A percentile compares a stretch with the other conserved stretches of the same genome.
These are phyloP conservation scores for Croton laevigatus DNA, from an alignment of 441 rosid genomes.

Conservation along the genomic window DNA sequence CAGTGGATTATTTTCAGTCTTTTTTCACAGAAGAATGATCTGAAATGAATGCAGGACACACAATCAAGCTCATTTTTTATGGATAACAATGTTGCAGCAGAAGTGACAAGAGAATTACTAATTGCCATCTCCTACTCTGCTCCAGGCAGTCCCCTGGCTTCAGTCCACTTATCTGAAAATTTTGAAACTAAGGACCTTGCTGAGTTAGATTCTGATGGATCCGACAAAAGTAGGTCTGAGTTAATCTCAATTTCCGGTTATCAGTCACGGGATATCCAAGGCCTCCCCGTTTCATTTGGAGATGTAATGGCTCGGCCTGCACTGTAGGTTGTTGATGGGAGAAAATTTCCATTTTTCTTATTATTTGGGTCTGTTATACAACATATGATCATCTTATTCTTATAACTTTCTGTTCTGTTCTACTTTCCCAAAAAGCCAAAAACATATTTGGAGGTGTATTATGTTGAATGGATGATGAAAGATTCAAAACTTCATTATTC, in stretches of 20 bases:
- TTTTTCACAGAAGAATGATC: conserved; percentile 4
- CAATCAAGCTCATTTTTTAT: conserved; percentile 21
- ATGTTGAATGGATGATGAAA: too few species aligned
- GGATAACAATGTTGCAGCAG: conserved; percentile 31
- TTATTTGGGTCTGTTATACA: neutral
- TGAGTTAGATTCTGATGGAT: conserved; percentile 19
- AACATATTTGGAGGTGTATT: too few species aligned
- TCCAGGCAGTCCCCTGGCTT: conserved; percentile 22
- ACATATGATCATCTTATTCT: neutral
- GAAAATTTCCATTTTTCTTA: neutral
- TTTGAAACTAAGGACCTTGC: conserved; percentile 8
- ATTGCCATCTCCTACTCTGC: conserved; percentile 29
- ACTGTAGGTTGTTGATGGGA: neutral
- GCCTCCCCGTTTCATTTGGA: conserved; percentile 6
- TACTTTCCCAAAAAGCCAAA: too few species aligned
- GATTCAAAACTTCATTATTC: too few species aligned
- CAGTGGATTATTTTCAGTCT: neutral
- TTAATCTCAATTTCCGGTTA: conserved; percentile 30
- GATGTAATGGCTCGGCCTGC: neutral
- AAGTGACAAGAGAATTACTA: conserved; percentile 37
- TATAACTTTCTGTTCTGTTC: neutral
- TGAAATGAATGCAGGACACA: conserved; percentile 13
- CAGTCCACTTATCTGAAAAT: conserved; percentile 16
- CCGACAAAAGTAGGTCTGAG: conserved; percentile 30
- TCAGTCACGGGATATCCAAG: conserved; percentile 17